Percentiles rank a stretch among this genome's conserved stretches.
Evolutionary conservation across 441 rosid genomes (phyloP).

Genomic region (Gossypium laxum): DNA sequence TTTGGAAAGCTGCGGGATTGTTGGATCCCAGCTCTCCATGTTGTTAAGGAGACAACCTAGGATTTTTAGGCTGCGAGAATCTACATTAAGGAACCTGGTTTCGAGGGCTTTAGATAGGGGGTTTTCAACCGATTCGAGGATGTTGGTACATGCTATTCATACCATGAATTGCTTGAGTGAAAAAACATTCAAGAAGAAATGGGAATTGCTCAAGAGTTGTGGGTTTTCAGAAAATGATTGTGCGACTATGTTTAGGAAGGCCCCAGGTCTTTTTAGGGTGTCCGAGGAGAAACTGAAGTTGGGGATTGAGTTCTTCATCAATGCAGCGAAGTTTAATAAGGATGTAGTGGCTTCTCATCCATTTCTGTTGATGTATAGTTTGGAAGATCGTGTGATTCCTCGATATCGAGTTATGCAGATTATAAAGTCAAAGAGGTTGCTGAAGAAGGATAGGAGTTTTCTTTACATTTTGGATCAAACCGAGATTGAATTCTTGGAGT

Average conservation of each 20-base stretch:
- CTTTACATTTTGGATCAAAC: not conserved
- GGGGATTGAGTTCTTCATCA: slow-evolving; percentile 26
- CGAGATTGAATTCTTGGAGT: slow-evolving; percentile 25
- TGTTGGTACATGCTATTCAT: slow-evolving; percentile 29
- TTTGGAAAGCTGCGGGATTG: slow-evolving; percentile 31
- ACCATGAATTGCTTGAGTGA: slow-evolving; percentile 22
- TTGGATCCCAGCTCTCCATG: slow-evolving; percentile 27
- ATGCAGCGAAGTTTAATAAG: slow-evolving; percentile 17
- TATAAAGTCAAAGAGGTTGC: slow-evolving; percentile 22
- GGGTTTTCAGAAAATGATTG: slow-evolving; percentile 26
- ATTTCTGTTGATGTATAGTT: slow-evolving; percentile 17
- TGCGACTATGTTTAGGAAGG: slow-evolving; percentile 19
- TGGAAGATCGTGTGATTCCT: slow-evolving; percentile 33
- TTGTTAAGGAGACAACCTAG: slow-evolving; percentile 29
- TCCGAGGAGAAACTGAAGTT: slow-evolving; percentile 29
- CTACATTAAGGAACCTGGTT: slow-evolving; percentile 17
- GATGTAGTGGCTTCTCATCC: slow-evolving; percentile 20
- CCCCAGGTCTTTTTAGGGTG: slow-evolving; percentile 20
- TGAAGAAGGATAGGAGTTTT: slow-evolving; percentile 19
- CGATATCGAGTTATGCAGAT: slow-evolving; percentile 29
- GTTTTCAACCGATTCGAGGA: slow-evolving; percentile 29
- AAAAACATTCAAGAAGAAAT: slow-evolving; percentile 25
- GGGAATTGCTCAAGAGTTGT: slow-evolving; percentile 17
- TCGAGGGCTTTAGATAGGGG: slow-evolving; percentile 22
- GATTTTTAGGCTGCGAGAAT: slow-evolving; percentile 21